These are phyloP conservation scores for Mortierella sp. DNA, from an alignment of 371 early-diverging fungal genomes.

Conservation along the genomic window DNA sequence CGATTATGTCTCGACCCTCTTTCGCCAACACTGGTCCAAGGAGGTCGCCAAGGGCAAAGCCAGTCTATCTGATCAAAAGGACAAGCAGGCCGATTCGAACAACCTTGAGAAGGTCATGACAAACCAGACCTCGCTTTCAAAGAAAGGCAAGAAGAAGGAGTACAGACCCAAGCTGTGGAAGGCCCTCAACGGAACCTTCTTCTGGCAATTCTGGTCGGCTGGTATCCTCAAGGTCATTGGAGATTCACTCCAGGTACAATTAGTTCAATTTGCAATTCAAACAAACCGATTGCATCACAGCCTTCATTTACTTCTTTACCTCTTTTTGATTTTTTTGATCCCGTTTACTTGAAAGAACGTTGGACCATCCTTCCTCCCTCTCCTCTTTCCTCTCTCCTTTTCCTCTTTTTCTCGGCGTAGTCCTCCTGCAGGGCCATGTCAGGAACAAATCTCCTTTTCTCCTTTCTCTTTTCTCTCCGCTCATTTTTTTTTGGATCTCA, in stretches of 20 bases:
- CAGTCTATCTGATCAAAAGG: neutral
- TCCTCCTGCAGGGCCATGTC: conserved; percentile 32
- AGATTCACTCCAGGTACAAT: conserved; percentile 35
- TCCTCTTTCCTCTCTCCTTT: conserved; percentile 1
- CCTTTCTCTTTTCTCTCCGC: conserved; percentile 4
- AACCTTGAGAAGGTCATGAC: too few species aligned
- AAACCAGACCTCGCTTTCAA: too few species aligned
- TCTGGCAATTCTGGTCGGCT: conserved; percentile 47
- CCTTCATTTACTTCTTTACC: conserved; percentile 1
- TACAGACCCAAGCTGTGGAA: conserved; percentile 41
- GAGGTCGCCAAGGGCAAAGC: conserved; percentile 39
- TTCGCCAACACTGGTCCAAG: conserved; percentile 53
- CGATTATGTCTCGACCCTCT: conserved; percentile 32
- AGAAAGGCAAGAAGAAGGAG: conserved; percentile 15
- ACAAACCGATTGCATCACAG: neutral
- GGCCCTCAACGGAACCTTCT: conserved; percentile 44
- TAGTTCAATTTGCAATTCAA: neutral
- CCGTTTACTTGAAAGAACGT: conserved; percentile 6
- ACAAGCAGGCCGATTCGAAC: conserved; percentile 9
- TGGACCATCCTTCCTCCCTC: conserved; percentile 6
- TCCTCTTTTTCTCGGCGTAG: conserved; percentile 9
- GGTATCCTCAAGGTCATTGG: conserved; percentile 43
- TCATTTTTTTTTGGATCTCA: conserved; percentile 15
- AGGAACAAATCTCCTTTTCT: neutral
- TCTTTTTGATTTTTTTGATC: neutral